Conservation (phyloP, 257 asterid genomes). For the Ehretia macrophylla region DNA sequence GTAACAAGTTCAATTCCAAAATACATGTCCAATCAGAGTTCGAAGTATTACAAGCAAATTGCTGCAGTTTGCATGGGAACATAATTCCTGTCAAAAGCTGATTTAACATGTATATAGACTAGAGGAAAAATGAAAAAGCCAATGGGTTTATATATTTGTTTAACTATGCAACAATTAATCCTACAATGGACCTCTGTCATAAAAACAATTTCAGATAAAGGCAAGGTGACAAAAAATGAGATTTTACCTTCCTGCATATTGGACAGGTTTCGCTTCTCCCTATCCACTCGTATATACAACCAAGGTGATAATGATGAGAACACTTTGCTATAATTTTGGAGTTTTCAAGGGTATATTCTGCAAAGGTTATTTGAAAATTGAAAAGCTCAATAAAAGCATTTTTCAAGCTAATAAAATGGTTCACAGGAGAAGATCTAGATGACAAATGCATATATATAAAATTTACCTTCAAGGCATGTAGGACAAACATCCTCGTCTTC, state of each 20-base stretch:
- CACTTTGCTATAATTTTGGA: slow-evolving; percentile 51
- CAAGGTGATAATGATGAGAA: slow-evolving; percentile 60
- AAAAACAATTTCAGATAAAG: background rate
- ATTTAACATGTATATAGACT: too few relatives aligned
- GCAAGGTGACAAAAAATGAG: background rate
- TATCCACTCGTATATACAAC: slow-evolving; percentile 76
- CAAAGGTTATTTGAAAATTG: background rate
- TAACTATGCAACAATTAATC: too few relatives aligned
- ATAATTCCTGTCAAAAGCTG: too few relatives aligned
- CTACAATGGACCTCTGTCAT: background rate
- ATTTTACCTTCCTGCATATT: slow-evolving; percentile 47
- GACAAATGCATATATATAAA: background rate
- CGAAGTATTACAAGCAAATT: too few relatives aligned
- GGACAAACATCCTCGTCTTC: too few relatives aligned
- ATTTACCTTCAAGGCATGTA: slow-evolving; percentile 65
- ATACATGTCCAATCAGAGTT: too few relatives aligned
- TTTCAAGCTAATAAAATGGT: background rate
- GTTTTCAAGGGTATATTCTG: slow-evolving; percentile 56
- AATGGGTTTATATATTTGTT: too few relatives aligned
- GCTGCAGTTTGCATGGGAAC: too few relatives aligned
- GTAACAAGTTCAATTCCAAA: too few relatives aligned
- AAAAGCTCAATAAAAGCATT: background rate
- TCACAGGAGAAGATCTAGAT: background rate
- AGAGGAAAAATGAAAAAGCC: too few relatives aligned
- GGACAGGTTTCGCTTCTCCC: slow-evolving; percentile 60